These are phyloP conservation scores for Cyclocybe aegerita DNA, from an alignment of 768 basidiomycete species.

Conservation along the genomic window DNA sequence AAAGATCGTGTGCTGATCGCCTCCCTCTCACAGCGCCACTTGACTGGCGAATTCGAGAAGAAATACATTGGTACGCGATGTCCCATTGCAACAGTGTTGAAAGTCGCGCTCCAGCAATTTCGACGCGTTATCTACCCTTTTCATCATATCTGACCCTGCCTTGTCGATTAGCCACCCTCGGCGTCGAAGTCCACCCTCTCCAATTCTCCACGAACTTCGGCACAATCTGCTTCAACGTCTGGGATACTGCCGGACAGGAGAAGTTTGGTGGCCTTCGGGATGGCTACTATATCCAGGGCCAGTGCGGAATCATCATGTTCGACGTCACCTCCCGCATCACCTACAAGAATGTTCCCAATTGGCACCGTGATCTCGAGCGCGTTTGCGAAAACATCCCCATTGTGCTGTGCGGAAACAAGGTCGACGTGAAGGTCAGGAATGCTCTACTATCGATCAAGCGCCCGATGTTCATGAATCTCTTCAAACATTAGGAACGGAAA, in stretches of 20 bases:
- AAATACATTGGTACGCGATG: slow-evolving; percentile 88
- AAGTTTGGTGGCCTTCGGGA: slow-evolving; percentile 99
- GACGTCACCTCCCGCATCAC: slow-evolving; percentile 99
- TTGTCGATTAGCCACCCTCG: slow-evolving; percentile 79
- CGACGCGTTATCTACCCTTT: slow-evolving; percentile 17
- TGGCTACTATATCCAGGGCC: slow-evolving; percentile 96
- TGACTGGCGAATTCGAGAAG: slow-evolving; percentile 99
- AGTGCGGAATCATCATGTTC: slow-evolving; percentile 99
- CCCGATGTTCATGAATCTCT: slow-evolving; percentile 4
- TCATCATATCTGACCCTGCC: slow-evolving; percentile 6
- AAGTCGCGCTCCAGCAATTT: slow-evolving; percentile 16
- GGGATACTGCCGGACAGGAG: slow-evolving; percentile 99
- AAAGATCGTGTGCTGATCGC: slow-evolving; percentile 62
- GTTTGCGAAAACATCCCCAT: slow-evolving; percentile 99
- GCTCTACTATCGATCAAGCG: slow-evolving; percentile 5
- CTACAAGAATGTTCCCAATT: slow-evolving; percentile 99
- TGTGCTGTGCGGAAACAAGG: slow-evolving; percentile 99
- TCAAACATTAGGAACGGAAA: slow-evolving; percentile 83
- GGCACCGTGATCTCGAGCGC: slow-evolving; percentile 99
- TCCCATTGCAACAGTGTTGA: slow-evolving; percentile 11
- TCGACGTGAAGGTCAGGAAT: slow-evolving; percentile 89
- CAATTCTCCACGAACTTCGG: slow-evolving; percentile 98
- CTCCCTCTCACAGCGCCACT: slow-evolving; percentile 69
- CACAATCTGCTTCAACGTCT: slow-evolving; percentile 98
- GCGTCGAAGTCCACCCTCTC: slow-evolving; percentile 98